phyloP scores from a whole-genome alignment of 371 early-diverging fungal genomes.

The Nematocida displodere region DNA sequence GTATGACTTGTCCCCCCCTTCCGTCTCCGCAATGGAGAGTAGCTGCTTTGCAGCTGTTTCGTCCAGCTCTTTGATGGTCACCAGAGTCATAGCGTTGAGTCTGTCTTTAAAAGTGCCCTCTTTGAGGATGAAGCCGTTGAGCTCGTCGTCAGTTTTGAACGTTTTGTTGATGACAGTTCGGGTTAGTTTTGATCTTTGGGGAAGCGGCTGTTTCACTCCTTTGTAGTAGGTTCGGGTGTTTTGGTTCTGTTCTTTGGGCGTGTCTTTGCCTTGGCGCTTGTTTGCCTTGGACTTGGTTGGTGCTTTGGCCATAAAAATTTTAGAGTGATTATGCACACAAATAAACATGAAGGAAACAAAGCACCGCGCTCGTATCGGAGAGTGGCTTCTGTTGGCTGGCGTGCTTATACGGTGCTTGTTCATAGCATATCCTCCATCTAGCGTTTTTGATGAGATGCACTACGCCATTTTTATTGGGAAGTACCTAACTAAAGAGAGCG shows the following conservation, averaged over 20 bases:
- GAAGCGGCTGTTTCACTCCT: constrained; percentile 18
- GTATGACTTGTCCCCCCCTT: constrained; percentile 42
- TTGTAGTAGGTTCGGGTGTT: constrained; percentile 22
- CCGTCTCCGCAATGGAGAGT: not conserved
- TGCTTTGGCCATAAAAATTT: constrained; percentile 18
- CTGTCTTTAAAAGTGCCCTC: constrained; percentile 50
- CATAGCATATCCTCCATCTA: constrained; percentile 19
- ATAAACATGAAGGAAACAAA: not conserved
- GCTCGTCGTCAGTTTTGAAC: constrained; percentile 35
- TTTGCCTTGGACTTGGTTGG: no score
- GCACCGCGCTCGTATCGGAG: no score
- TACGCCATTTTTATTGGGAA: constrained; percentile 19
- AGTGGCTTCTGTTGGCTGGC: not conserved
- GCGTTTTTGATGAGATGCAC: constrained; percentile 45
- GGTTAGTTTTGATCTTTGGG: constrained; percentile 6
- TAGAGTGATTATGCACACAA: not conserved
- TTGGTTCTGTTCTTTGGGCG: not conserved
- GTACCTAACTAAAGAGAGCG: constrained; percentile 25
- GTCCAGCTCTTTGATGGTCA: constrained; percentile 14
- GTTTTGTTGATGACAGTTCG: constrained; percentile 26
- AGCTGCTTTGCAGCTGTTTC: not conserved
- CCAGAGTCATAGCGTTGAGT: constrained; percentile 33
- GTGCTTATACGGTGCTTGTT: not conserved
- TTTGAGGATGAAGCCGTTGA: constrained; percentile 29
- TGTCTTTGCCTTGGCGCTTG: not conserved